phyloP scores from a whole-genome alignment of 1,284 basidiomycete genomes.

The Cutaneotrichosporon dermatis region DNA sequence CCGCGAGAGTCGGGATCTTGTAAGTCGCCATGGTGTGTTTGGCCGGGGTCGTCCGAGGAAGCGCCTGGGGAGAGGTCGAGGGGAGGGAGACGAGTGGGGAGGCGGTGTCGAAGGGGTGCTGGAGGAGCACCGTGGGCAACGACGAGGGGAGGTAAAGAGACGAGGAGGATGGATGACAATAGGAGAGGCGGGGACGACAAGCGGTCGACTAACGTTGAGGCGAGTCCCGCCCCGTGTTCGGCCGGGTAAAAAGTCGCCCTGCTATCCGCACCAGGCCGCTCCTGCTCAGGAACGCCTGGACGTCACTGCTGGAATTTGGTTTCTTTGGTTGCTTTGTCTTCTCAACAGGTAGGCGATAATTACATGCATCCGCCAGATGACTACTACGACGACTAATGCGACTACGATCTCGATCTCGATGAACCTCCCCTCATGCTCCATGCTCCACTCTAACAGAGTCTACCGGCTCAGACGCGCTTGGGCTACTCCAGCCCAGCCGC shows the following conservation, averaged over 20 bases:
- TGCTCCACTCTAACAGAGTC: not conserved
- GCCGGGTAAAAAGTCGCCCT: no score
- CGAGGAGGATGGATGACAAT: not conserved
- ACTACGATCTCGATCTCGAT: no score
- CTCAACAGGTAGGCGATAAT: not conserved
- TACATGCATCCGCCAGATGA: slow-evolving; percentile 2
- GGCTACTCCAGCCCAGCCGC: not conserved
- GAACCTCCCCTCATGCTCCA: not conserved
- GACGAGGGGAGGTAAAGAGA: not conserved
- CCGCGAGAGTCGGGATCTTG: slow-evolving; percentile 27
- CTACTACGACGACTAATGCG: not conserved
- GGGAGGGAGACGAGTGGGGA: not conserved
- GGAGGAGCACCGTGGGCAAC: not conserved
- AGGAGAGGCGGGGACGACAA: not conserved
- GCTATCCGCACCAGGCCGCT: no score
- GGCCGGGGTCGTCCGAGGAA: not conserved
- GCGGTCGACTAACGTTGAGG: no score
- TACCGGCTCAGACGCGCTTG: not conserved
- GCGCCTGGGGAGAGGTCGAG: no score
- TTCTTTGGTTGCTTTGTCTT: no score
- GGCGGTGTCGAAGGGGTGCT: slow-evolving; percentile 6
- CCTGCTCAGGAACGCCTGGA: no score
- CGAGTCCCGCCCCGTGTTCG: no score
- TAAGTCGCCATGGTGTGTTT: slow-evolving; percentile 15
- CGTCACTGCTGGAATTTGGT: no score